These are phyloP conservation scores for Syncephalis fuscata DNA, from an alignment of 371 early-diverging fungal species.

Conservation along the genomic window DNA sequence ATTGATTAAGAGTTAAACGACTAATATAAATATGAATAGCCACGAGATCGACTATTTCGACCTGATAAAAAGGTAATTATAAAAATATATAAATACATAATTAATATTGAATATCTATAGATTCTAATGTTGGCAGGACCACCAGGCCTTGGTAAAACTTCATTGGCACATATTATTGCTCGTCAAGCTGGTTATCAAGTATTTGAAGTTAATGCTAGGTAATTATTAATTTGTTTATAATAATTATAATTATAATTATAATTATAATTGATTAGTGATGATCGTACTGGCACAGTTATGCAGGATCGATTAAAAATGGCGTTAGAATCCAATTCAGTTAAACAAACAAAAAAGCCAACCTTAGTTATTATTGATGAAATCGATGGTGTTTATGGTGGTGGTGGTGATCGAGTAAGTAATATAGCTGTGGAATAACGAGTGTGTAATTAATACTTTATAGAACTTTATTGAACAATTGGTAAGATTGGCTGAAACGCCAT, in stretches of 20 bases:
- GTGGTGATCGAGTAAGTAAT: constrained; percentile 30
- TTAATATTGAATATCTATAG: constrained; percentile 14
- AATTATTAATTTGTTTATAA: constrained; percentile 1
- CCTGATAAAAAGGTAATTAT: constrained; percentile 4
- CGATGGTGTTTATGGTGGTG: constrained; percentile 73
- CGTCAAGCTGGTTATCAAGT: constrained; percentile 81
- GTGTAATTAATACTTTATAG: constrained; percentile 8
- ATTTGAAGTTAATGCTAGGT: constrained; percentile 97
- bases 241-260: background rate
- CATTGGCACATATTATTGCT: constrained; percentile 89
- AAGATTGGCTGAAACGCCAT: constrained; percentile 15
- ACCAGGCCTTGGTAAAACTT: constrained; percentile 98
- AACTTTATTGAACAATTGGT: constrained; percentile 56
- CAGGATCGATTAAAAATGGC: constrained; percentile 55
- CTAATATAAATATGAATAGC: constrained; percentile 8
- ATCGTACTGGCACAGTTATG: constrained; percentile 68
- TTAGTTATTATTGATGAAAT: constrained; percentile 91
- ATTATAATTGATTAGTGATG: constrained; percentile 51
- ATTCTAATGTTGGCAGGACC: constrained; percentile 90
- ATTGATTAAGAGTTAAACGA: constrained; percentile 2
- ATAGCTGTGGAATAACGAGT: background rate
- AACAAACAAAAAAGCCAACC: constrained; percentile 48
- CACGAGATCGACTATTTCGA: constrained; percentile 1
- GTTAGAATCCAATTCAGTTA: constrained; percentile 56
- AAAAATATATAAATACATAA: constrained; percentile 5